Evolutionary conservation across 116 monocot genomes (phyloP).

Genomic region (Papilionanthe hybrid): DNA sequence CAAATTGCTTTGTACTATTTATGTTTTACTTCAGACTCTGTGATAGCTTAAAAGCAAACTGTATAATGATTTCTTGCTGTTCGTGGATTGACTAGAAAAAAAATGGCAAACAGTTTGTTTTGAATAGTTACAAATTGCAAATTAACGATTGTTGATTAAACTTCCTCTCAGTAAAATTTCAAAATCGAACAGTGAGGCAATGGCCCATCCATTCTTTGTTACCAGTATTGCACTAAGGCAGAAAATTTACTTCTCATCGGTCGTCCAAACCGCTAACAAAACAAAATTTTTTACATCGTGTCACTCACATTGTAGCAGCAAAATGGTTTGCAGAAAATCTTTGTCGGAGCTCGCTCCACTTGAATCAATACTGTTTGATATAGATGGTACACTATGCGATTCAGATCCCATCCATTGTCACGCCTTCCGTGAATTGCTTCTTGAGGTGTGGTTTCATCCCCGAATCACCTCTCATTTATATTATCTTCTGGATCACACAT

Average conservation of each 20-base stretch:
- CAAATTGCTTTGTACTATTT: background rate
- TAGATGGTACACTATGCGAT: constrained; percentile 84
- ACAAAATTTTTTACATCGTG: background rate
- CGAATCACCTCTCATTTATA: background rate
- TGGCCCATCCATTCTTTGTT: background rate
- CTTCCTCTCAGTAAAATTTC: background rate
- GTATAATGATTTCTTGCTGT: background rate
- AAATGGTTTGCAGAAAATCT: constrained; percentile 28
- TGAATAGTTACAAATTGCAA: too few relatives aligned
- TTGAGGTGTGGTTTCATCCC: constrained; percentile 36
- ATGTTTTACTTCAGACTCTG: background rate
- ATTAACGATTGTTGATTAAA: too few relatives aligned
- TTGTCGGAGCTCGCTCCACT: constrained; percentile 56
- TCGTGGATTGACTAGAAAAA: background rate
- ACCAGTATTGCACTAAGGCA: background rate
- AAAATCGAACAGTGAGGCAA: background rate
- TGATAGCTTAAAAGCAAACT: background rate
- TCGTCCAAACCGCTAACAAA: background rate
- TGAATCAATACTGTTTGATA: constrained; percentile 69
- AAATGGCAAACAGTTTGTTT: background rate
- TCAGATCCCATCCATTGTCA: constrained; percentile 76
- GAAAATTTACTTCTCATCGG: background rate
- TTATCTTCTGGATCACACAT: background rate
- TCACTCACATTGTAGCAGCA: background rate
- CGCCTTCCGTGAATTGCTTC: constrained; percentile 69